These are phyloP conservation scores for Rhodamnia argentea DNA, from an alignment of 345 rosid genomes.

Conservation along the genomic window DNA sequence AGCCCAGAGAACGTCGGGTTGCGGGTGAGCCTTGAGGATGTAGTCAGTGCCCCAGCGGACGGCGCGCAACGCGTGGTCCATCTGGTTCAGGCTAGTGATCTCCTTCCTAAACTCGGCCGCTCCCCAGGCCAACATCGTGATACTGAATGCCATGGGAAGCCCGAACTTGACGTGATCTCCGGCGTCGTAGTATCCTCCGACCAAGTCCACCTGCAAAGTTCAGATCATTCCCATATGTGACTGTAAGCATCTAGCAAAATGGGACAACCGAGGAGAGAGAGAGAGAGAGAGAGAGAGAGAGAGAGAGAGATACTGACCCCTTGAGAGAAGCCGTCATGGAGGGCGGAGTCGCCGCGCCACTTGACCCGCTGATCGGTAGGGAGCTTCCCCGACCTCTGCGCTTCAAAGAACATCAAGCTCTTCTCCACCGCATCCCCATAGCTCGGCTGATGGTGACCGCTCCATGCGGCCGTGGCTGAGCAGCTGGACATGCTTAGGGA, in stretches of 20 bases:
- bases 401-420: slow-evolving; percentile 60
- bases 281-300: not conserved
- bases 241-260: not conserved
- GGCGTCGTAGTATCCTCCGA: slow-evolving; percentile 88
- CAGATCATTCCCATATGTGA: not conserved
- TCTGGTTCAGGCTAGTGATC: slow-evolving; percentile 41
- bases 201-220: slow-evolving; percentile 49
- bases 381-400: slow-evolving; percentile 56
- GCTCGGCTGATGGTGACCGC: slow-evolving; percentile 14
- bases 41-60: slow-evolving; percentile 84
- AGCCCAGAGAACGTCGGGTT: slow-evolving; percentile 69
- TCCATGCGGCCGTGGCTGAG: not conserved
- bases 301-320: slow-evolving; percentile 22
- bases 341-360: slow-evolving; percentile 60
- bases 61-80: slow-evolving; percentile 47
- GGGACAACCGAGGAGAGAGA: not conserved
- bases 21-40: slow-evolving; percentile 64
- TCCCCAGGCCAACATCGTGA: slow-evolving; percentile 77
- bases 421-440: slow-evolving; percentile 48
- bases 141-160: slow-evolving; percentile 71
- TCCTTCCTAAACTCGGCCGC: slow-evolving; percentile 50
- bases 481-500: not conserved
- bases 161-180: slow-evolving; percentile 95
- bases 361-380: slow-evolving; percentile 35
- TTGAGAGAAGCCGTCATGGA: slow-evolving; percentile 43